Conservation (phyloP, 352 stramenopile species). For the Phytophthora lateralis region DNA sequence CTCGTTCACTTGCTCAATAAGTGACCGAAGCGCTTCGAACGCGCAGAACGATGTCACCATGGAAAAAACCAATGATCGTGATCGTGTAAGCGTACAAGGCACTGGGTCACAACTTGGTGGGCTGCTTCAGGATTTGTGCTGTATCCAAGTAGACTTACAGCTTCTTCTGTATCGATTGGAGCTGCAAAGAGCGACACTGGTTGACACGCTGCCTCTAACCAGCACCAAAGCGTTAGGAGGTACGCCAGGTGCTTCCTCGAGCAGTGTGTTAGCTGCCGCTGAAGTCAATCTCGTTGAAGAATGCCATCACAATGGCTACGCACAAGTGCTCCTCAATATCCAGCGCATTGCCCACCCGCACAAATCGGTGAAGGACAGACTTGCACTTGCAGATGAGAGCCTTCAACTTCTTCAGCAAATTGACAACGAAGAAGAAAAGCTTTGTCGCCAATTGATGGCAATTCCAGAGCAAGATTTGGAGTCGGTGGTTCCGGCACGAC, state of each 20-base stretch:
- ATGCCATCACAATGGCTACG: constrained; percentile 63
- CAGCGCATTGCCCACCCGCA: constrained; percentile 37
- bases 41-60: constrained; percentile 16
- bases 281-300: constrained; percentile 47
- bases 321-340: constrained; percentile 48
- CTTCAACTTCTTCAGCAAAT: constrained; percentile 49
- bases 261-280: constrained; percentile 10
- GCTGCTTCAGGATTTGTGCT: constrained; percentile 59
- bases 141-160: constrained; percentile 56
- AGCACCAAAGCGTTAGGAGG: constrained; percentile 3
- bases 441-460: constrained; percentile 25
- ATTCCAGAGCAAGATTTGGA: not conserved
- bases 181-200: constrained; percentile 45
- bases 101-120: constrained; percentile 63
- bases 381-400: constrained; percentile 37
- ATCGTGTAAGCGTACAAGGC: constrained; percentile 50
- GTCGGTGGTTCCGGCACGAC: constrained; percentile 40
- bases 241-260: constrained; percentile 3
- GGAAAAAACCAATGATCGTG: constrained; percentile 19
- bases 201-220: constrained; percentile 34
- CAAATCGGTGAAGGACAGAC: constrained; percentile 23
- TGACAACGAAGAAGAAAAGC: constrained; percentile 49
- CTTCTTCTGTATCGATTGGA: constrained; percentile 63
- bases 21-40: not conserved
- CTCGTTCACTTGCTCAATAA: constrained; percentile 50